A percentile compares a stretch with the other conserved stretches of the same genome.
These are phyloP conservation scores for Linnemannia schmuckeri DNA, from an alignment of 192 early-diverging fungal genomes.

Conservation along the genomic window DNA sequence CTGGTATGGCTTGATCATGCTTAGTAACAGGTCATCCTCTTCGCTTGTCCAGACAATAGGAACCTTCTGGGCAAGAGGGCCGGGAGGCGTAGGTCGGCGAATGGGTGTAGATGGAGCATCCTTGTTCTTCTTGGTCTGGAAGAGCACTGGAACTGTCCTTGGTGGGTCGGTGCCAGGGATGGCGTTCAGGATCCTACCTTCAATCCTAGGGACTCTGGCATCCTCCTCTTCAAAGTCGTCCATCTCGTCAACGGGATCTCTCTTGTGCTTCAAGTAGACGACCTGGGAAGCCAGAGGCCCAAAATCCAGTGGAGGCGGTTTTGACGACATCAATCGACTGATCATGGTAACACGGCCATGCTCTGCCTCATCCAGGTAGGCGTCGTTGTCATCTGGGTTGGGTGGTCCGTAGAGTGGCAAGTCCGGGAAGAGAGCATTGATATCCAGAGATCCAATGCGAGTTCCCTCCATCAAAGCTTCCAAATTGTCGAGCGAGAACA, in stretches of 20 bases:
- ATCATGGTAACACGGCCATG: constrained; percentile 63
- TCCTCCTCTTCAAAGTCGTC: constrained; percentile 53
- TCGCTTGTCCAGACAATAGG: constrained; percentile 64
- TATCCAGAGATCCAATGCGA: constrained; percentile 50
- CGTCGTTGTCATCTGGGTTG: constrained; percentile 63
- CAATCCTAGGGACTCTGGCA: constrained; percentile 26
- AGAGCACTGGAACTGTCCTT: constrained; percentile 51
- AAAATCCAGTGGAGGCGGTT: constrained; percentile 40
- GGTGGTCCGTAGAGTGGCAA: constrained; percentile 66
- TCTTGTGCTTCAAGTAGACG: constrained; percentile 47
- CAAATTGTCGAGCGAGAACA: constrained; percentile 53
- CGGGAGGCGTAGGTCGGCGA: constrained; percentile 39
- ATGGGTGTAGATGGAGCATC: constrained; percentile 40
- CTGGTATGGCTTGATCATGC: constrained; percentile 65
- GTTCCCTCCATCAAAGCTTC: constrained; percentile 38
- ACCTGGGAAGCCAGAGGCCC: constrained; percentile 47
- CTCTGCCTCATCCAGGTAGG: constrained; percentile 70
- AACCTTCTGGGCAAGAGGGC: constrained; percentile 30
- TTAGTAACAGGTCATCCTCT: constrained; percentile 68
- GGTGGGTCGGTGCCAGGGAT: constrained; percentile 60
- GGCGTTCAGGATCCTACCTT: constrained; percentile 62
- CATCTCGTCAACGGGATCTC: constrained; percentile 40
- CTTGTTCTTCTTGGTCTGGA: constrained; percentile 48
- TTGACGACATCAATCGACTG: constrained; percentile 44
- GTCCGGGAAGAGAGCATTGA: constrained; percentile 64